phyloP scores from a whole-genome alignment of 148 eudicot species.

The Rhododendron simsii region DNA sequence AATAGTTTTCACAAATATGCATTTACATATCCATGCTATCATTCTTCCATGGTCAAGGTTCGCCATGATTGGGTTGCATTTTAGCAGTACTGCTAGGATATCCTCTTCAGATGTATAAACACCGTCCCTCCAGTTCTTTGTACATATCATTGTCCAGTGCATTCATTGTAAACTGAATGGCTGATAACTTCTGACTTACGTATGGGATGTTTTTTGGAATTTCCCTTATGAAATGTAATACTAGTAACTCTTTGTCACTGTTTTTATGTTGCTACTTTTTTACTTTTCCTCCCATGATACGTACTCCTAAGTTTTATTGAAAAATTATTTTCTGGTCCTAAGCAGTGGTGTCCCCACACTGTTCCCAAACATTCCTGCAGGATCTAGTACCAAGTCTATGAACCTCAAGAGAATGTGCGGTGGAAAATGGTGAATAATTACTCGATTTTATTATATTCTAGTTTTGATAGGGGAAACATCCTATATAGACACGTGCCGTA shows the following conservation, averaged over 20 bases:
- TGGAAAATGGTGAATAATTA: background rate
- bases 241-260: background rate
- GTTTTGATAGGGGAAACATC: background rate
- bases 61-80: constrained; percentile 8
- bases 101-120: background rate
- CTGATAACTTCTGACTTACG: background rate
- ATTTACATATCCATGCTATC: constrained; percentile 16
- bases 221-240: background rate
- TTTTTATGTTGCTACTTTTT: background rate
- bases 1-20: constrained; percentile 14
- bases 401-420: background rate
- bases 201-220: background rate
- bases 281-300: background rate
- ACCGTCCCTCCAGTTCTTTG: background rate
- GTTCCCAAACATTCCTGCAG: too few species aligned
- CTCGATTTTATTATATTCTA: background rate
- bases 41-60: constrained; percentile 24
- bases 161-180: background rate
- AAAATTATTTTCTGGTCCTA: background rate
- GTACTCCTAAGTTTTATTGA: background rate
- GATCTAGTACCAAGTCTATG: background rate
- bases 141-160: constrained; percentile 7
- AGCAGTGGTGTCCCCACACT: background rate
- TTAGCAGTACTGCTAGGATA: background rate
- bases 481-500: background rate